phyloP scores from a whole-genome alignment of 305 asterid genomes.

The Withania somnifera region DNA sequence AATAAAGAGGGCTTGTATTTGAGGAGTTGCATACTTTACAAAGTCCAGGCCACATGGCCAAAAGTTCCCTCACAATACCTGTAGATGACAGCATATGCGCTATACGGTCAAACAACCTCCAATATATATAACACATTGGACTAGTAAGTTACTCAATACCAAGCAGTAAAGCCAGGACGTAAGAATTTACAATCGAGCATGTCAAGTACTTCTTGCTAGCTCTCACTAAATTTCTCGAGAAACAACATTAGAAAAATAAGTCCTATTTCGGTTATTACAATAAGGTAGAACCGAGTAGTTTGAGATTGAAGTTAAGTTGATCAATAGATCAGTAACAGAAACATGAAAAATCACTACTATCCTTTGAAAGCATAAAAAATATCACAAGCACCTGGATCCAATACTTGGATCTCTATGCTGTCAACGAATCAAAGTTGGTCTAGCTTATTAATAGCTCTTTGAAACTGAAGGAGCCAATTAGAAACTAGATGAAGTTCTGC shows the following conservation, averaged over 20 bases:
- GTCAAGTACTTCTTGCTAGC: background rate
- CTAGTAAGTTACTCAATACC: background rate
- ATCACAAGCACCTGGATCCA: background rate
- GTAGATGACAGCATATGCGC: constrained; percentile 8
- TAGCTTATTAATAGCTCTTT: too few relatives aligned
- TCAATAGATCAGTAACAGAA: background rate
- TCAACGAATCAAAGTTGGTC: too few relatives aligned
- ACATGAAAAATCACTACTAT: background rate
- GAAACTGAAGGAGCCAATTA: too few relatives aligned
- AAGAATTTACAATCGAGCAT: background rate
- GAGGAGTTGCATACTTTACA: constrained; percentile 79
- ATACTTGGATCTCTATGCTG: too few relatives aligned
- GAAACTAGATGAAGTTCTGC: too few relatives aligned
- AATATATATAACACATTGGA: background rate
- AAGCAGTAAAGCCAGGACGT: background rate
- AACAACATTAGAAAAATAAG: background rate
- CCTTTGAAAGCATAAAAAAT: background rate
- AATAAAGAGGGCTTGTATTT: constrained; percentile 89
- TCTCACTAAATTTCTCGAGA: background rate
- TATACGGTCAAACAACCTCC: background rate
- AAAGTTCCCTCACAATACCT: constrained; percentile 62
- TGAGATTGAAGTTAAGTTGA: background rate
- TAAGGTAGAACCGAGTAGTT: background rate
- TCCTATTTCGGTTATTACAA: background rate
- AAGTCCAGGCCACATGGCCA: constrained; percentile 83